Conservation (phyloP, 2,329 filamentous ascomycete genomes). For the Biscogniauxia sp. region DNA sequence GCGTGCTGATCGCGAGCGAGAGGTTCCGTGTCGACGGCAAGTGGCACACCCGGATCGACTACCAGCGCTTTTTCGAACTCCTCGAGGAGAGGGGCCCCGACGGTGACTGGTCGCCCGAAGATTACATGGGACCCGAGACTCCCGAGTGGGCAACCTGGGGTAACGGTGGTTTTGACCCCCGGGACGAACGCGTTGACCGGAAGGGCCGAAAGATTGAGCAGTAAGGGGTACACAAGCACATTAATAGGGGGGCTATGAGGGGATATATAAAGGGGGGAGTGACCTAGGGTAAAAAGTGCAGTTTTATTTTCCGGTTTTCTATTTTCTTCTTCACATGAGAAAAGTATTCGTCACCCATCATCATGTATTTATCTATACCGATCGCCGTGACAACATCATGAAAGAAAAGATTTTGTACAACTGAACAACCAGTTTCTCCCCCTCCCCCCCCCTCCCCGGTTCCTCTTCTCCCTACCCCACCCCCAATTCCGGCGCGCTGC, state of each 20-base stretch:
- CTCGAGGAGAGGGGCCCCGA: conserved; percentile 66
- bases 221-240: conserved; percentile 12
- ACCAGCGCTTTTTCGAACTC: conserved; percentile 81
- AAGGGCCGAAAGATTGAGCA: conserved; percentile 70
- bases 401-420: conserved; percentile 17
- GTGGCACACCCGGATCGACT: conserved; percentile 93
- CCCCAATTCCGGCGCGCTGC: conserved; percentile 14
- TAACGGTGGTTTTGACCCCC: conserved; percentile 88
- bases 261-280: conserved; percentile 40
- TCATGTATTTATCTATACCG: conserved; percentile 26
- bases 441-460: conserved; percentile 9
- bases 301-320: not conserved
- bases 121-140: conserved; percentile 82
- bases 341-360: conserved; percentile 15
- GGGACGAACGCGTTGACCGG: conserved; percentile 80
- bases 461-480: conserved; percentile 10
- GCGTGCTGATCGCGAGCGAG: conserved; percentile 79
- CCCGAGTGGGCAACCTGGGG: conserved; percentile 96
- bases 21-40: conserved; percentile 73
- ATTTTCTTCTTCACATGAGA: conserved; percentile 4
- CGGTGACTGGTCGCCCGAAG: conserved; percentile 76
- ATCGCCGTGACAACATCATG: conserved; percentile 15
- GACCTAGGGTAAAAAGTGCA: conserved; percentile 35
- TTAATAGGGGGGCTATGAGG: not conserved
- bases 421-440: conserved; percentile 12